Conservation (phyloP, 176 grass and related monocot species). For the Paspalum vaginatum region DNA sequence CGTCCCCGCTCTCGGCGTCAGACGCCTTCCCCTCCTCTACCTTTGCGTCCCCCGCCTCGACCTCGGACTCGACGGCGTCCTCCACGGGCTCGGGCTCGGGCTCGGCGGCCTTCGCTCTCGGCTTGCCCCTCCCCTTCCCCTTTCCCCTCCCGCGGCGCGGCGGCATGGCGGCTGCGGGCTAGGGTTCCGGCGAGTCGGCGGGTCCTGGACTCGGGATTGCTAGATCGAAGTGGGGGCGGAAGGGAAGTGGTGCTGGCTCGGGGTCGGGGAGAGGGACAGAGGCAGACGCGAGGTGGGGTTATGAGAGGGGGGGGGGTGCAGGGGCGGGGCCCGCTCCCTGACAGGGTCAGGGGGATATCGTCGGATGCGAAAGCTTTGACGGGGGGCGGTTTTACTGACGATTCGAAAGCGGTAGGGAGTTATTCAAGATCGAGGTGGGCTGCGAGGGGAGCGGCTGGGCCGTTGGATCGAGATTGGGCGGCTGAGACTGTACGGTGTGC, state of each 20-base stretch:
- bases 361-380: constrained; percentile 33
- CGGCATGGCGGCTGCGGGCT: constrained; percentile 50
- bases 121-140: constrained; percentile 25
- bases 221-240: constrained; percentile 43
- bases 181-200: constrained; percentile 54
- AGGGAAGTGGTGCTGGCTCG: constrained; percentile 24
- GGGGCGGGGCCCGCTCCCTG: constrained; percentile 14
- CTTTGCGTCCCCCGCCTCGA: constrained; percentile 38
- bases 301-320: not conserved
- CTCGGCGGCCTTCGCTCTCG: not conserved
- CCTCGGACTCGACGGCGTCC: constrained; percentile 25
- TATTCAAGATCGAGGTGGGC: not conserved
- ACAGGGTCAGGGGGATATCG: constrained; percentile 15
- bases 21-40: constrained; percentile 24
- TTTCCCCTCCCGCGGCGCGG: constrained; percentile 33
- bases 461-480: not conserved
- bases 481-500: not conserved
- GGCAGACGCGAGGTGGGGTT: constrained; percentile 15
- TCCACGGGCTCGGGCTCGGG: constrained; percentile 32
- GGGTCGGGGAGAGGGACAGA: not conserved
- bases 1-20: constrained; percentile 10
- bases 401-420: constrained; percentile 11
- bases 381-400: constrained; percentile 27
- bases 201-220: constrained; percentile 34
- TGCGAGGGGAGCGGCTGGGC: not conserved